These are phyloP conservation scores for Wickerhamiella vanderwaltii DNA, from an alignment of 805 yeast genomes.

Conservation along the genomic window DNA sequence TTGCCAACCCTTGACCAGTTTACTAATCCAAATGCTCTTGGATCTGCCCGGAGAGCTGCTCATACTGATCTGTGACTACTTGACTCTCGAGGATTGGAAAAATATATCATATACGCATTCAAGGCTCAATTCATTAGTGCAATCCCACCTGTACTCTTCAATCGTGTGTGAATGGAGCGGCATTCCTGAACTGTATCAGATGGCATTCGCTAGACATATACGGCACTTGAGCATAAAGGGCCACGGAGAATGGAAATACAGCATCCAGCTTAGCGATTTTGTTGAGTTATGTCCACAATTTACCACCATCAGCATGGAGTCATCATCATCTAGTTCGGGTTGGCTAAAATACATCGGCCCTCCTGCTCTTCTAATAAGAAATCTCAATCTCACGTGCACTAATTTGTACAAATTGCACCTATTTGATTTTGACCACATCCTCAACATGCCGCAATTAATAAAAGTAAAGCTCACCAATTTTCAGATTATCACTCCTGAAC, in stretches of 20 bases:
- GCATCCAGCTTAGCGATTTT: conserved; percentile 12
- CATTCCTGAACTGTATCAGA: conserved; percentile 1
- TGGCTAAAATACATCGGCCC: conserved; percentile 19
- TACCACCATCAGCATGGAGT: conserved; percentile 3
- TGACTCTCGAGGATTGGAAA: conserved; percentile 1
- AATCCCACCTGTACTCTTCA: conserved; percentile 2
- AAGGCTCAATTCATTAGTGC: neutral
- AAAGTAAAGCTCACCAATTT: conserved; percentile 14
- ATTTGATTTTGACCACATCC: conserved; percentile 19
- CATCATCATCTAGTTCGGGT: conserved; percentile 15
- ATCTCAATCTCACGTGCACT: conserved; percentile 6
- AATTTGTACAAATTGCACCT: conserved; percentile 6
- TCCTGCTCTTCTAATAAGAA: conserved; percentile 8
- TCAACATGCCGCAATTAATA: conserved; percentile 10
- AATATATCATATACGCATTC: neutral
- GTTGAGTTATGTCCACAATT: conserved; percentile 1
- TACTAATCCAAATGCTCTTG: no score
- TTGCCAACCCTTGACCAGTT: no score
- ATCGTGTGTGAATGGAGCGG: conserved; percentile 1
- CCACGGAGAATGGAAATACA: conserved; percentile 19
- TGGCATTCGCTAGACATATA: neutral
- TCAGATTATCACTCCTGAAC: conserved; percentile 8
- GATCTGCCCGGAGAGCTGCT: conserved; percentile 1
- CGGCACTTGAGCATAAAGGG: neutral
- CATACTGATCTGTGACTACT: neutral